Conservation (phyloP, 169 alveolate species). For the Eimeria acervulina region DNA sequence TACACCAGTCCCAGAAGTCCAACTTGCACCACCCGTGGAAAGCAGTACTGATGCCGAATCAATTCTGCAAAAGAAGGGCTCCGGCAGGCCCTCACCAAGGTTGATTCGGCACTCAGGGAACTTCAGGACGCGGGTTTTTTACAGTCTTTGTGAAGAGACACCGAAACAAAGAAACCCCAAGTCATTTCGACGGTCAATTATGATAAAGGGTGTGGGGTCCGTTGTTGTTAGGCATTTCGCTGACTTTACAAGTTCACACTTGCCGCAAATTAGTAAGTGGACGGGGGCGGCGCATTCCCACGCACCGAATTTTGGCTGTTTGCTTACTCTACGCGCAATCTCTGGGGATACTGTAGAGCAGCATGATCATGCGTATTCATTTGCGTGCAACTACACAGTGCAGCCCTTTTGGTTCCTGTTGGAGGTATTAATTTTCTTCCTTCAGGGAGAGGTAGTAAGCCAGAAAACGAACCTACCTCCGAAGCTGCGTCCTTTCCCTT, state of each 20-base stretch:
- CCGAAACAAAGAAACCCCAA: not conserved
- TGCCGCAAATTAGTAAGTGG: not conserved
- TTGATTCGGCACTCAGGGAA: not conserved
- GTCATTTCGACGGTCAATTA: constrained; percentile 37
- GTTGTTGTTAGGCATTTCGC: constrained; percentile 41
- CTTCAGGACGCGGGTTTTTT: constrained; percentile 47
- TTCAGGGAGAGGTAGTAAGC: not conserved
- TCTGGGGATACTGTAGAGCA: not conserved
- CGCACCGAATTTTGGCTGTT: not conserved
- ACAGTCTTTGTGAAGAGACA: constrained; percentile 61
- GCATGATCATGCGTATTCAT: not conserved
- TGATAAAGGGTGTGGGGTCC: constrained; percentile 58
- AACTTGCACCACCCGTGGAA: not conserved
- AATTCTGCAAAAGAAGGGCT: not conserved
- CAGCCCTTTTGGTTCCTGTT: not conserved
- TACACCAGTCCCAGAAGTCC: constrained; percentile 3
- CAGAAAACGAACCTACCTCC: not conserved
- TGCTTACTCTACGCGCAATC: not conserved
- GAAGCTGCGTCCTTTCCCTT: constrained; percentile 2
- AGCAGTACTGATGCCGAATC: not conserved
- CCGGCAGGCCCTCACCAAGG: not conserved
- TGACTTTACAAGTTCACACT: not conserved
- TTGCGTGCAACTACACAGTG: not conserved
- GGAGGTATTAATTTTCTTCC: not conserved
- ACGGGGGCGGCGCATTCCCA: not conserved